Evolutionary conservation across 805 yeast species (phyloP).

Genomic region (Barnettozyma wickerhamii): DNA sequence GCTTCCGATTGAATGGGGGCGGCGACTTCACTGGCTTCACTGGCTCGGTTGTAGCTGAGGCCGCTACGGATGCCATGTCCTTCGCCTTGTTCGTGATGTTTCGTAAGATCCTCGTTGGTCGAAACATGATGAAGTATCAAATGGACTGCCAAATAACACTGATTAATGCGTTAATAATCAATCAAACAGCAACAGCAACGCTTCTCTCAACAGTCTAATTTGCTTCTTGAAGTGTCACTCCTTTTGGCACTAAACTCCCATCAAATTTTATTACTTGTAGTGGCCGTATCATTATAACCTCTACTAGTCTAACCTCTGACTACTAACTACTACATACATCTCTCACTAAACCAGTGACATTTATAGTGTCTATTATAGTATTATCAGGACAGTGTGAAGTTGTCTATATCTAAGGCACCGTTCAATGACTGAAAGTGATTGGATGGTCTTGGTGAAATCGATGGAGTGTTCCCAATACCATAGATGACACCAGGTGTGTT

Average conservation of each 20-base stretch:
- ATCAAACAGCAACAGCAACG: no score
- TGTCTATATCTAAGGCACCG: slow-evolving; percentile 23
- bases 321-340: no score
- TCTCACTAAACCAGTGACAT: no score
- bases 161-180: no score
- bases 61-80: background rate
- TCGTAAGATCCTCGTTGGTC: background rate
- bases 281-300: no score
- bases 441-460: slow-evolving; percentile 26
- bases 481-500: slow-evolving; percentile 34
- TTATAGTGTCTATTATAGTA: no score
- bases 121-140: background rate
- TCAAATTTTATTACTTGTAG: no score
- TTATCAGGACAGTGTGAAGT: slow-evolving; percentile 14
- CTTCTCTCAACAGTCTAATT: no score
- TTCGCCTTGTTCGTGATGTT: background rate
- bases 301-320: no score
- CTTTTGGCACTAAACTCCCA: no score
- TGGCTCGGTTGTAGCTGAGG: background rate
- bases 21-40: background rate
- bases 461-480: slow-evolving; percentile 42
- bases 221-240: no score
- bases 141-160: no score
- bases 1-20: background rate
- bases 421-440: slow-evolving; percentile 20